Evolutionary conservation across 768 basidiomycete species (phyloP), one percentile per base, ranked within the genome.

Genomic region (Phylloporus sp.): DNA sequence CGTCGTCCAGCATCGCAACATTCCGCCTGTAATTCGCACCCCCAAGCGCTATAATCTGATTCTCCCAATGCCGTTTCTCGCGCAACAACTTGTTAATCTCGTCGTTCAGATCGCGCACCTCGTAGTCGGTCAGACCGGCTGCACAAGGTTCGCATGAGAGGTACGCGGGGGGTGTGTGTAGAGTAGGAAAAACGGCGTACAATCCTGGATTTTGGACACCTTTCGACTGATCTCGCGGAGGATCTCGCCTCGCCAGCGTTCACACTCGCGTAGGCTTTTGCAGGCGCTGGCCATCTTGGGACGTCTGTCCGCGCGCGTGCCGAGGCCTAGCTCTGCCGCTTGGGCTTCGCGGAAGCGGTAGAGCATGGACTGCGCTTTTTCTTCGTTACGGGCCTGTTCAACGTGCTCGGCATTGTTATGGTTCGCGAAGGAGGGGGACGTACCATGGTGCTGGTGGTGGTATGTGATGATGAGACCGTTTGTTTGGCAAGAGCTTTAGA

Each of bases 51-150:
- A 97, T 86, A 41, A 98, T 96, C 65, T 96, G 94, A 56, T 93
- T 94, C 71, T 98, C 95, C 90, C 92, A 98, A 67, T 97, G 94
- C 34, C 86, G 70, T 65, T 98, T 97, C 70, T 99, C 95, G 27
- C 95, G 79, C 76, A 99, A 71, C 13, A 96, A 71, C 61, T 85
- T 90, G 74, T 98, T 99, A 54, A 99, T 99, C 60, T 97, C 93
- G 65, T 98, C 94, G 63, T 99, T 99, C 34, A 97, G 60, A 64
- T 97, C 95, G 23, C 95, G 83, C 38, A 94, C 82, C 71, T 97
- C 93, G 62, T 97, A 97, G 71, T 97, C 92, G 21, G 88, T 87
- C 64, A 97, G 67, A 42, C 91, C 90, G 57, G 90, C 94, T 97
- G 58, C 38, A 50, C 18, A 20, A 27, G n/a, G n/a, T n/a, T n/a